Conservation (phyloP, 495 filamentous ascomycete species). For the Podospora pseudopauciseta region DNA sequence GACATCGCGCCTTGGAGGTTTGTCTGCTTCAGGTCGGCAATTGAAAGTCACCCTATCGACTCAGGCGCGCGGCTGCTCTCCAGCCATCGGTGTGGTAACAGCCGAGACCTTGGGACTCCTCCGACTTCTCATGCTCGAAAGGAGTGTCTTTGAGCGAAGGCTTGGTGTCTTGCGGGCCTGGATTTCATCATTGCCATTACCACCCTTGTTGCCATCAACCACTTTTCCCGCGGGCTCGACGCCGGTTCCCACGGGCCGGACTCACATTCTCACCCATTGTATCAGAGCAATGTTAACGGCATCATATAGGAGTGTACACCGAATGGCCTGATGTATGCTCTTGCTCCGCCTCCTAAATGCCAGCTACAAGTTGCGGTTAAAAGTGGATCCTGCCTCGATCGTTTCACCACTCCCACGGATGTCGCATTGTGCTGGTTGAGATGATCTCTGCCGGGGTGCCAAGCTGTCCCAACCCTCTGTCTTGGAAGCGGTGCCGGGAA, state of each 20-base stretch:
- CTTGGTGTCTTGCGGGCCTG: background rate
- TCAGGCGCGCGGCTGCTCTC: slow-evolving; percentile 4
- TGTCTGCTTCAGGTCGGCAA: slow-evolving; percentile 2
- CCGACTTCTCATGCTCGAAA: background rate
- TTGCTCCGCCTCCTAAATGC: background rate
- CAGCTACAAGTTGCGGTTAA: slow-evolving; percentile 8
- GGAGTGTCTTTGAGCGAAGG: background rate
- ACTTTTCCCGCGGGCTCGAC: background rate
- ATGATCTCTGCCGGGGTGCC: background rate
- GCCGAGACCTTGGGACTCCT: too few species aligned
- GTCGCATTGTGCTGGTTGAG: slow-evolving; percentile 4
- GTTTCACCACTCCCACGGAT: slow-evolving; percentile 1
- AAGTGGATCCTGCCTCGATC: slow-evolving; percentile 4
- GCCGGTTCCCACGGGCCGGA: slow-evolving; percentile 4
- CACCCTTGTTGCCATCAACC: background rate
- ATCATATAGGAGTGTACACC: background rate
- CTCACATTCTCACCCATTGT: background rate
- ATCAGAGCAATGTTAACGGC: background rate
- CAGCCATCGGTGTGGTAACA: too few species aligned
- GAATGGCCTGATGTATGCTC: background rate
- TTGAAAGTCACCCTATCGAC: background rate
- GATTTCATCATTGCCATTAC: background rate
- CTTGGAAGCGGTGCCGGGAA: background rate
- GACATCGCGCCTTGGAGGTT: background rate
- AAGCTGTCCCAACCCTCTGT: slow-evolving; percentile 8